Evolutionary conservation across 257 asterid species (phyloP).

Genomic region (Solanum raphanifolium): DNA sequence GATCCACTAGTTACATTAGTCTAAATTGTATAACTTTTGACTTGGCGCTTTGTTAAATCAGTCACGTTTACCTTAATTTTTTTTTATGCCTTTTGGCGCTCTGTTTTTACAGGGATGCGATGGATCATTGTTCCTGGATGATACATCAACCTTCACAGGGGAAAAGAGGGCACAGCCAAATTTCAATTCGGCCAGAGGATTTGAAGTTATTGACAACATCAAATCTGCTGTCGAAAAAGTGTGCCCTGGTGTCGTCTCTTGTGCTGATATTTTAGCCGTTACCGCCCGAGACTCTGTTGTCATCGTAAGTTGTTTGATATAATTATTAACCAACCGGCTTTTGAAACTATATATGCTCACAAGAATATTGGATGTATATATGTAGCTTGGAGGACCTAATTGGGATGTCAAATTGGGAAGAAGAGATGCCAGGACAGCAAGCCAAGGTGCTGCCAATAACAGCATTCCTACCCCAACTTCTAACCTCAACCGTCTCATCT

Average conservation of each 20-base stretch:
- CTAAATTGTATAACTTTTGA: not conserved
- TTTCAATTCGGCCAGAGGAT: slow-evolving; percentile 63
- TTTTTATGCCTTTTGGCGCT: not conserved
- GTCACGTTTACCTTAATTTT: not conserved
- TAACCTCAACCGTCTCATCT: slow-evolving; percentile 53
- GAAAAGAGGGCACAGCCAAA: slow-evolving; percentile 72
- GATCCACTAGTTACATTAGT: not conserved
- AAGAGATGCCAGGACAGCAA: slow-evolving; percentile 76
- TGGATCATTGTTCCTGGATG: slow-evolving; percentile 81
- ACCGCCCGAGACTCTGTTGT: slow-evolving; percentile 72
- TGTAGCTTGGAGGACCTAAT: slow-evolving; percentile 66
- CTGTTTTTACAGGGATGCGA: slow-evolving; percentile 60
- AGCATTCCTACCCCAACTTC: slow-evolving; percentile 83
- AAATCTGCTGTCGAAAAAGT: slow-evolving; percentile 66
- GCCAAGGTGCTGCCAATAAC: slow-evolving; percentile 62
- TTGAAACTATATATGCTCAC: too few relatives aligned
- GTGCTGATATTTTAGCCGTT: slow-evolving; percentile 71
- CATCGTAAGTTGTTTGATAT: slow-evolving; percentile 23
- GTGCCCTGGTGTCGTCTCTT: slow-evolving; percentile 66
- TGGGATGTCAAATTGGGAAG: slow-evolving; percentile 77
- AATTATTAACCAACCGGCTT: too few relatives aligned
- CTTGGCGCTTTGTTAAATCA: not conserved
- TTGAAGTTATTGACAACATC: slow-evolving; percentile 62
- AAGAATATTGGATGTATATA: not conserved
- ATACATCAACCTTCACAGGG: slow-evolving; percentile 62